Conservation (phyloP, 495 filamentous ascomycete genomes). For the Neurospora tetraspora region DNA sequence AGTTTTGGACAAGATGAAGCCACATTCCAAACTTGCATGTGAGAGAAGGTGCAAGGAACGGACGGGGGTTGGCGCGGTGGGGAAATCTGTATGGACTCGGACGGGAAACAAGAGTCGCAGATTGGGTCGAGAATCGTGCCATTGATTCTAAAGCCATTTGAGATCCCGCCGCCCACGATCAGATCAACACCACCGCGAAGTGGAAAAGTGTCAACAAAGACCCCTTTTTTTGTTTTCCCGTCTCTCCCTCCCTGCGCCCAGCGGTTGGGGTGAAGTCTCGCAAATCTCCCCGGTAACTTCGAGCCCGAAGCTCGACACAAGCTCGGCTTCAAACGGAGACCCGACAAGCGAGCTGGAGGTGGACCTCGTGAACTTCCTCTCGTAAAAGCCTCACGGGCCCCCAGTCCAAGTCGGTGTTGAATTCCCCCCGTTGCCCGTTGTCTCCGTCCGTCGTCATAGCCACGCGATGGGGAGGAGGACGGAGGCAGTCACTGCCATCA, state of each 20-base stretch:
- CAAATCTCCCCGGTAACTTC: neutral
- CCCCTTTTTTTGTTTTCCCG: neutral
- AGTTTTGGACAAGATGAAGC: neutral
- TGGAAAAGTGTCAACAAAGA: neutral
- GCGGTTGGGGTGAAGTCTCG: neutral
- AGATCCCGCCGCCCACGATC: neutral
- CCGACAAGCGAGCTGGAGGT: neutral
- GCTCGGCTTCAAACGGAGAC: neutral
- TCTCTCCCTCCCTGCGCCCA: neutral
- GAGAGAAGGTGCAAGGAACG: neutral
- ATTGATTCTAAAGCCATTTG: too few species aligned
- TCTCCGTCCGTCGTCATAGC: neutral
- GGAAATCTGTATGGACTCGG: too few species aligned
- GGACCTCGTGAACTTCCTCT: neutral
- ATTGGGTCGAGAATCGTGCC: neutral
- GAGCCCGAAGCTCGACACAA: neutral
- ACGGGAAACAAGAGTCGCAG: neutral
- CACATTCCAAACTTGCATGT: neutral
- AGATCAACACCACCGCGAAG: neutral
- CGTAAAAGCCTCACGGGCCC: neutral
- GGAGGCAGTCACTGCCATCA: too few species aligned
- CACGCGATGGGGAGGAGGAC: neutral
- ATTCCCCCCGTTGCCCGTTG: neutral
- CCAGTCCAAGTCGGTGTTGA: neutral
- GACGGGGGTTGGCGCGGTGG: too few species aligned